These are phyloP conservation scores for Abrus pulchellus DNA, from an alignment of 306 rosid species.

Conservation along the genomic window DNA sequence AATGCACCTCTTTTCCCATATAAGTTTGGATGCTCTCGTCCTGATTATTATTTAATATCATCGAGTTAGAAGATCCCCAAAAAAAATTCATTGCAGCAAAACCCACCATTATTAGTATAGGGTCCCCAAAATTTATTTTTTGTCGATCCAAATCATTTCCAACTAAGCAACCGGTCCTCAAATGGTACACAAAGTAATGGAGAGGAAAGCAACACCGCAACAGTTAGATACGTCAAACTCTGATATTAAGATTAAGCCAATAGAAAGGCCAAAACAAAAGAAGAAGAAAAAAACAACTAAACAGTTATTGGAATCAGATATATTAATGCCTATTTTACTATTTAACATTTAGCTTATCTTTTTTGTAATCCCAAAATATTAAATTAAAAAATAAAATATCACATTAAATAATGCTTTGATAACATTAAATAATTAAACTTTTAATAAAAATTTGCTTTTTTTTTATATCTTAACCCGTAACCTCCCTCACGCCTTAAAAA, in stretches of 20 bases:
- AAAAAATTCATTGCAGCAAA: not conserved
- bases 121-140: not conserved
- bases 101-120: not conserved
- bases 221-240: slow-evolving; percentile 42
- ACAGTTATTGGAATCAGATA: slow-evolving; percentile 26
- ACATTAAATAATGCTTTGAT: no score
- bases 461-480: no score
- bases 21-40: not conserved
- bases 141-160: slow-evolving; percentile 1
- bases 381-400: not conserved
- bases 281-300: not conserved
- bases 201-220: slow-evolving; percentile 58
- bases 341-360: slow-evolving; percentile 12
- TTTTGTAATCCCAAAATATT: not conserved
- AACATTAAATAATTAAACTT: no score
- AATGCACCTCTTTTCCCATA: slow-evolving; percentile 48
- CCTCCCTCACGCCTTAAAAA: not conserved
- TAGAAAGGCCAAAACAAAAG: slow-evolving; percentile 31
- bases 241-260: slow-evolving; percentile 48
- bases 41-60: not conserved
- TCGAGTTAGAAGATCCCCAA: not conserved
- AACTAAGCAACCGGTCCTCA: slow-evolving; percentile 63
- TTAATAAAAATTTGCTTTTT: no score
- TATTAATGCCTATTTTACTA: not conserved
- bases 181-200: slow-evolving; percentile 29